A percentile compares a stretch with the other conserved stretches of the same genome.
Conservation (phyloP, 257 asterid species). For the Penstemon newberryi region DNA sequence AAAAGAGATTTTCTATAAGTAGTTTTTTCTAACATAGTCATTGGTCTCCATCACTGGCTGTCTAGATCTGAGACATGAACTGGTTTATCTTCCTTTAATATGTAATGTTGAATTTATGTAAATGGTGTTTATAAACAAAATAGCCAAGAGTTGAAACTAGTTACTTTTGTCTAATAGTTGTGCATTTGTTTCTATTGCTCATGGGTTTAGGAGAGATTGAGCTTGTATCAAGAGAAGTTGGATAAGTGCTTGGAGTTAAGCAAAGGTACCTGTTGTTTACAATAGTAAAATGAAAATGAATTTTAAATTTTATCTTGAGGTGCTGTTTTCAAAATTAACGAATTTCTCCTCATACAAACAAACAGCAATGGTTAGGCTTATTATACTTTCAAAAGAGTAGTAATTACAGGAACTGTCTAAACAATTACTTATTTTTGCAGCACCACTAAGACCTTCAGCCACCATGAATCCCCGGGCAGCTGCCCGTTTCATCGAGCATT, state of each 20-base stretch:
- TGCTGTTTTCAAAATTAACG: too few relatives aligned
- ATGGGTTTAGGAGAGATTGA: slow-evolving; percentile 72
- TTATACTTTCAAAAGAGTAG: slow-evolving; percentile 1
- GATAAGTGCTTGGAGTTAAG: slow-evolving; percentile 60
- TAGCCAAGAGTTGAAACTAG: neutral
- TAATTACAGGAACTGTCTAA: slow-evolving; percentile 17
- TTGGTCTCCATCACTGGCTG: neutral
- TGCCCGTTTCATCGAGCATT: slow-evolving; percentile 88
- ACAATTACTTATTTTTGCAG: slow-evolving; percentile 42
- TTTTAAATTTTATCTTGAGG: too few relatives aligned
- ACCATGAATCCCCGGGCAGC: slow-evolving; percentile 79
- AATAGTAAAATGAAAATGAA: too few relatives aligned
- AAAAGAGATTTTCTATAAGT: neutral
- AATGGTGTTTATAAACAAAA: slow-evolving; percentile 16
- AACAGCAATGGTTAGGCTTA: too few relatives aligned
- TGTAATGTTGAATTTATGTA: neutral
- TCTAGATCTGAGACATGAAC: neutral
- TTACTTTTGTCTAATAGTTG: slow-evolving; percentile 19
- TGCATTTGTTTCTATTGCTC: neutral
- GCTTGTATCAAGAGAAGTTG: slow-evolving; percentile 77
- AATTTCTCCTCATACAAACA: too few relatives aligned
- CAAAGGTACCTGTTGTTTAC: slow-evolving; percentile 52
- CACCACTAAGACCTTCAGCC: slow-evolving; percentile 81
- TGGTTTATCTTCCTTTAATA: slow-evolving; percentile 8
- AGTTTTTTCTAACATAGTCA: neutral